Percentiles rank a stretch among this genome's conserved stretches.
Evolutionary conservation across 1,284 basidiomycete genomes (phyloP).

Genomic region (Apiotrichum siamense): DNA sequence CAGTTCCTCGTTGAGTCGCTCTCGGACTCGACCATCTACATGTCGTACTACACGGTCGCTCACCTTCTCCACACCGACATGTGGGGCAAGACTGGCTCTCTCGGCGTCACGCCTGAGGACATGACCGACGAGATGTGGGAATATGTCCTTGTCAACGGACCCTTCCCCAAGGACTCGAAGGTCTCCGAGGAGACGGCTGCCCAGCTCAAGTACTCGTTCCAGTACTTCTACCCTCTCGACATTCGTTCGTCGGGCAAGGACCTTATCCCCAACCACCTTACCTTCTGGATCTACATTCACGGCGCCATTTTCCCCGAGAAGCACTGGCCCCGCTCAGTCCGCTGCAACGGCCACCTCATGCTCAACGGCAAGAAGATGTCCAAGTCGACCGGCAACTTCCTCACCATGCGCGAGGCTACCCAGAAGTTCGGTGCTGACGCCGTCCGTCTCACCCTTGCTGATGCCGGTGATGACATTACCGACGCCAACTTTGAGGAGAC

Average conservation of each 20-base stretch:
- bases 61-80: slow-evolving; percentile 76
- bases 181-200: slow-evolving; percentile 73
- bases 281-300: slow-evolving; percentile 92
- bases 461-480: slow-evolving; percentile 95
- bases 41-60: slow-evolving; percentile 95
- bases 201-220: slow-evolving; percentile 80
- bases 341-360: slow-evolving; percentile 95
- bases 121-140: slow-evolving; percentile 99
- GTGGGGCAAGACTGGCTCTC: slow-evolving; percentile 73
- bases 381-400: slow-evolving; percentile 72
- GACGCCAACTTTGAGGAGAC: slow-evolving; percentile 91
- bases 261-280: slow-evolving; percentile 91
- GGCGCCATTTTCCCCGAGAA: slow-evolving; percentile 89
- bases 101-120: slow-evolving; percentile 81
- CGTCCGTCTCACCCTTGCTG: slow-evolving; percentile 84
- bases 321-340: slow-evolving; percentile 87
- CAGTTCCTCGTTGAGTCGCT: slow-evolving; percentile 94
- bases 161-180: slow-evolving; percentile 60
- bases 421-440: slow-evolving; percentile 54
- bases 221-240: slow-evolving; percentile 98
- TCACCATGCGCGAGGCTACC: slow-evolving; percentile 48
- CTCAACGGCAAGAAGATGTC: slow-evolving; percentile 99
- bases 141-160: slow-evolving; percentile 74
- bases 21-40: slow-evolving; percentile 98
- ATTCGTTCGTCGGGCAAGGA: slow-evolving; percentile 99